These are phyloP conservation scores for Teratosphaeria pseudoeucalypti DNA, from an alignment of 2,329 filamentous ascomycete species.

Conservation along the genomic window DNA sequence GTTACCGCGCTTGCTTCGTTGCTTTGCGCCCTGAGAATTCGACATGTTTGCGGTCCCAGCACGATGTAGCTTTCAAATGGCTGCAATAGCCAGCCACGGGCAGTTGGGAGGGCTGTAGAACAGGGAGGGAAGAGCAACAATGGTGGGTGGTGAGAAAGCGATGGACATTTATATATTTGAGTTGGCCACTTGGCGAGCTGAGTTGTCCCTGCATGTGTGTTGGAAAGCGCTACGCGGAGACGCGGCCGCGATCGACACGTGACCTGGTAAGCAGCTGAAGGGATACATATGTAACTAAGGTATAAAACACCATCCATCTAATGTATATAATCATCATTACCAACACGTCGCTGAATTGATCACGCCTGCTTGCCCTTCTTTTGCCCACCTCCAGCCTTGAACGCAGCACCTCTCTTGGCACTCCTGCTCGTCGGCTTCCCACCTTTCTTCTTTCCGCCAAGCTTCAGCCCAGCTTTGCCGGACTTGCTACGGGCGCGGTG, in stretches of 20 bases:
- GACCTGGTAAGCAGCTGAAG: neutral
- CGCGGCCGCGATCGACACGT: neutral
- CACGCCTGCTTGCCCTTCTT: conserved; percentile 4
- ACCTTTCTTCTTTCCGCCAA: conserved; percentile 45
- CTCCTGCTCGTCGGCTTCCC: conserved; percentile 34
- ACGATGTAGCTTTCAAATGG: neutral
- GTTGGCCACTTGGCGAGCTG: neutral
- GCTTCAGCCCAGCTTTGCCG: conserved; percentile 52
- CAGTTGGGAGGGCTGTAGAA: neutral
- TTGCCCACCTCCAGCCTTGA: conserved; percentile 34
- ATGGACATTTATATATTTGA: neutral
- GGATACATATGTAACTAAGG: too few relatives aligned
- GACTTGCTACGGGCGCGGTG: conserved; percentile 60
- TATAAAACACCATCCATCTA: too few relatives aligned
- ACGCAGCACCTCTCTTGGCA: conserved; percentile 35
- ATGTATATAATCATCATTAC: neutral
- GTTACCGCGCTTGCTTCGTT: conserved; percentile 12
- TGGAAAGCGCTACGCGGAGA: neutral
- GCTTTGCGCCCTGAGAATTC: conserved; percentile 6
- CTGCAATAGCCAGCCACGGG: neutral
- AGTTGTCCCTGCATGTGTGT: neutral
- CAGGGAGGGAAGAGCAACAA: neutral
- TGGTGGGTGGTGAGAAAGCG: neutral
- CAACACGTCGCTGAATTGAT: neutral
- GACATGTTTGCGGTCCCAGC: neutral